Conservation (phyloP, 2,329 filamentous ascomycete species). For the Paecilomyces sp. region DNA sequence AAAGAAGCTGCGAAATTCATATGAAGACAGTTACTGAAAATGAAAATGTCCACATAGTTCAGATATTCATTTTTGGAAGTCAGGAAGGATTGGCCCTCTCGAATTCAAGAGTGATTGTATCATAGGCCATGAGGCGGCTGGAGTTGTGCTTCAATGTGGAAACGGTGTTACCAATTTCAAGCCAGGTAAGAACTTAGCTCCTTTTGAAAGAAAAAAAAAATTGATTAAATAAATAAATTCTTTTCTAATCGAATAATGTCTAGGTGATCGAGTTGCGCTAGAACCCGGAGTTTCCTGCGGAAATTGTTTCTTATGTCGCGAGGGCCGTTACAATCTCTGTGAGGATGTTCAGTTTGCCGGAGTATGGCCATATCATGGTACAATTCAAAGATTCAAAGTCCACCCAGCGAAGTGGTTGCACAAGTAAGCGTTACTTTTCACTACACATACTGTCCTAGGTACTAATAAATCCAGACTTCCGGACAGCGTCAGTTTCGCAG, state of each 20-base stretch:
- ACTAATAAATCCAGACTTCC: conserved; percentile 37
- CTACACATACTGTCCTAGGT: neutral
- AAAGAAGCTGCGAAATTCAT: neutral
- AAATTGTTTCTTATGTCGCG: conserved; percentile 51
- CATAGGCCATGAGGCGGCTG: conserved; percentile 59
- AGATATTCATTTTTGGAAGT: conserved; percentile 63
- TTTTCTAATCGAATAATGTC: conserved; percentile 1
- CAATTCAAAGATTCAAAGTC: conserved; percentile 54
- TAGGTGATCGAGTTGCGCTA: conserved; percentile 58
- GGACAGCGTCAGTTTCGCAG: conserved; percentile 48
- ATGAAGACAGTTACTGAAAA: neutral
- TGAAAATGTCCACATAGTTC: conserved; percentile 37
- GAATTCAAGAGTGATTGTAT: conserved; percentile 58
- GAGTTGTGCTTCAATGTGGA: conserved; percentile 52
- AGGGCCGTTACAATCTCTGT: conserved; percentile 59
- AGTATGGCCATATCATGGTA: conserved; percentile 55
- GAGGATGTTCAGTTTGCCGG: conserved; percentile 55
- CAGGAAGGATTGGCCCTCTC: conserved; percentile 56
- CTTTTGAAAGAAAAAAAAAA: too few relatives aligned
- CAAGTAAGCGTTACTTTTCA: conserved; percentile 14
- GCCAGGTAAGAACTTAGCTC: conserved; percentile 24
- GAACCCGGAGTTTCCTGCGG: conserved; percentile 61
- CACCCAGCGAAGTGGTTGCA: conserved; percentile 57
- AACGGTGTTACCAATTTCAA: conserved; percentile 47
- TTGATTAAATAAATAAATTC: too few relatives aligned